Conservation (phyloP, 495 filamentous ascomycete species). For the Neurospora intermedia region DNA sequence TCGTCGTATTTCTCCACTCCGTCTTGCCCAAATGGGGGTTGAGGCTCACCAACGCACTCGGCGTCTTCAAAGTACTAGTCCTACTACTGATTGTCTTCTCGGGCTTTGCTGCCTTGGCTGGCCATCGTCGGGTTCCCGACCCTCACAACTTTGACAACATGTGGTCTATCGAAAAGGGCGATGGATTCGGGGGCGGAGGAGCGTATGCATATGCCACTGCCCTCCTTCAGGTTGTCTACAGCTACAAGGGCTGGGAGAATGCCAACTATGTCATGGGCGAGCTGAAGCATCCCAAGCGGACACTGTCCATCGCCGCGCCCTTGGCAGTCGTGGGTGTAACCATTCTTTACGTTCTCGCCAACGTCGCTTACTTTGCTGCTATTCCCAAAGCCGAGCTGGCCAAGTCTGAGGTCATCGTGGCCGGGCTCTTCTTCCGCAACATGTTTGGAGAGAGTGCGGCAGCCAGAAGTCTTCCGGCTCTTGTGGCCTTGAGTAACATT, state of each 20-base stretch:
- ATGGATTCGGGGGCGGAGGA: slow-evolving; percentile 31
- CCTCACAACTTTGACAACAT: slow-evolving; percentile 22
- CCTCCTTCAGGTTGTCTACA: slow-evolving; percentile 39
- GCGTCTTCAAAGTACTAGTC: slow-evolving; percentile 53
- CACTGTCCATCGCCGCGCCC: slow-evolving; percentile 50
- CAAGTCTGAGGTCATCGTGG: slow-evolving; percentile 36
- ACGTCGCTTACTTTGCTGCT: slow-evolving; percentile 50
- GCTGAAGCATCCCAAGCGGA: slow-evolving; percentile 49
- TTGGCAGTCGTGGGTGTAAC: slow-evolving; percentile 46
- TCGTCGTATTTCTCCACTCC: slow-evolving; percentile 48
- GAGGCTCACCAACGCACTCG: slow-evolving; percentile 50
- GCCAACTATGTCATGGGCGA: slow-evolving; percentile 47
- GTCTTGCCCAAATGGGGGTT: slow-evolving; percentile 51
- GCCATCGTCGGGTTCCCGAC: slow-evolving; percentile 16
- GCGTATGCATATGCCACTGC: slow-evolving; percentile 35
- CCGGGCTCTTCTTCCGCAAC: slow-evolving; percentile 38
- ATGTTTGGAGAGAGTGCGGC: slow-evolving; percentile 31
- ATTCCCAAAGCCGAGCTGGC: slow-evolving; percentile 39
- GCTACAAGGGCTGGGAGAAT: slow-evolving; percentile 39
- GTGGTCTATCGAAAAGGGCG: slow-evolving; percentile 28
- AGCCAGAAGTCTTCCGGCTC: slow-evolving; percentile 41
- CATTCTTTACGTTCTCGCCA: slow-evolving; percentile 51
- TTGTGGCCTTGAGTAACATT: slow-evolving; percentile 52
- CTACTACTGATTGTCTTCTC: slow-evolving; percentile 51
- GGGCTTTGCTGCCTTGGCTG: slow-evolving; percentile 40